phyloP scores from a whole-genome alignment of 1,284 basidiomycete species.

The Vanrija sp. region DNA sequence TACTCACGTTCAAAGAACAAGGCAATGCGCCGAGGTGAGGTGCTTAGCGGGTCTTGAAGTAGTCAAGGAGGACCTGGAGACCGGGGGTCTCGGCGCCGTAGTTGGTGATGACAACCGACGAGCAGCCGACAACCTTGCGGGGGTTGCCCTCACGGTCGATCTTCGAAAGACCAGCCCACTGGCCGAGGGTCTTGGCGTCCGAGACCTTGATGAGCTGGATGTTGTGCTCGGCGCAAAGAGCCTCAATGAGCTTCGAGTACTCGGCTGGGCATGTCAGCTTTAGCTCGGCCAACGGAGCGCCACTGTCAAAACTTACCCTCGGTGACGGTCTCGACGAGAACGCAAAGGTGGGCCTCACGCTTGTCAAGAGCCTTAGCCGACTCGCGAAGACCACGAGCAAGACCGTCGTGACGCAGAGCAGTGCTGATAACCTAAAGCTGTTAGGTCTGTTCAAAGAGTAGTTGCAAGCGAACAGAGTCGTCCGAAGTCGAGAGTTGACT shows the following conservation, averaged over 20 bases:
- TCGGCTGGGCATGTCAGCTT: conserved; percentile 57
- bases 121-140: conserved; percentile 92
- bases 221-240: conserved; percentile 97
- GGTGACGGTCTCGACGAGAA: conserved; percentile 97
- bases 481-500: background rate
- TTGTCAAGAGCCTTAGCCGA: conserved; percentile 98
- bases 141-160: conserved; percentile 99
- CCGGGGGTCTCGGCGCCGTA: conserved; percentile 95
- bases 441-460: no score
- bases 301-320: conserved; percentile 54
- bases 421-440: no score
- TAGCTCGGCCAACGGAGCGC: background rate
- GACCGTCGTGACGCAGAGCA: conserved; percentile 71
- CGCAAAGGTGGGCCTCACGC: conserved; percentile 97
- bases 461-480: background rate
- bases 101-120: conserved; percentile 97
- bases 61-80: conserved; percentile 89
- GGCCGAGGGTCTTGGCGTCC: conserved; percentile 95
- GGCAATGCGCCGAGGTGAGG: background rate
- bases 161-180: conserved; percentile 98
- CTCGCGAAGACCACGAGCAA: conserved; percentile 96
- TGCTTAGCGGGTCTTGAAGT: conserved; percentile 51
- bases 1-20: conserved; percentile 8
- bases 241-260: conserved; percentile 99
- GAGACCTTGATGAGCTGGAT: conserved; percentile 98